These are phyloP conservation scores for Coniochaeta sp. DNA, from an alignment of 2,329 filamentous ascomycete species.

Conservation along the genomic window DNA sequence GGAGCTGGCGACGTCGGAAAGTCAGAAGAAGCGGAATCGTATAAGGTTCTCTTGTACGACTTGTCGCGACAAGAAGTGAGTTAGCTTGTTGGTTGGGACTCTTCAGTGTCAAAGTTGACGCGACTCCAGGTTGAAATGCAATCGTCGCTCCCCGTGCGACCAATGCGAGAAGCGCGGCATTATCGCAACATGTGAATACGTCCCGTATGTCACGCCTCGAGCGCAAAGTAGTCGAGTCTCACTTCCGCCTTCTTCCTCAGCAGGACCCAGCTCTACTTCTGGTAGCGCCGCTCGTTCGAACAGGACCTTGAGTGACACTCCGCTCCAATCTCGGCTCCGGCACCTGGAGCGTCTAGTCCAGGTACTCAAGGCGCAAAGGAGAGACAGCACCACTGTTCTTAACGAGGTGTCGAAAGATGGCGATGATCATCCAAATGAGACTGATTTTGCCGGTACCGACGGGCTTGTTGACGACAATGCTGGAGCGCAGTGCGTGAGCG, in stretches of 20 bases:
- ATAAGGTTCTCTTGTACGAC: conserved; percentile 24
- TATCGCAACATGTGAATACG: conserved; percentile 15
- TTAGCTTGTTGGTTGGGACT: background rate
- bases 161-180: conserved; percentile 23
- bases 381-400: background rate
- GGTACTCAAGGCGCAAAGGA: conserved; percentile 14
- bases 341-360: conserved; percentile 19
- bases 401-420: background rate
- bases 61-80: conserved; percentile 26
- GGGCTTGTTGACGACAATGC: conserved; percentile 5
- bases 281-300: conserved; percentile 4
- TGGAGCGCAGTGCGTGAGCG: background rate
- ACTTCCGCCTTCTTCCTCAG: background rate
- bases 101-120: background rate
- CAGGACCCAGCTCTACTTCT: background rate
- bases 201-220: conserved; percentile 15
- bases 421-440: background rate
- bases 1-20: conserved; percentile 1
- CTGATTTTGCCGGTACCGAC: background rate
- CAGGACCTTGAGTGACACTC: conserved; percentile 5
- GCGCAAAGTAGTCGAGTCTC: conserved; percentile 12
- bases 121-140: conserved; percentile 21
- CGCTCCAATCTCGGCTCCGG: conserved; percentile 15
- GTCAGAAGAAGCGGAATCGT: conserved; percentile 20
- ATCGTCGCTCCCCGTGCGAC: conserved; percentile 22